Evolutionary conservation across 148 eudicot species (phyloP), one percentile per base, ranked within the genome.

Genomic region (Nepenthes mirabilis): DNA sequence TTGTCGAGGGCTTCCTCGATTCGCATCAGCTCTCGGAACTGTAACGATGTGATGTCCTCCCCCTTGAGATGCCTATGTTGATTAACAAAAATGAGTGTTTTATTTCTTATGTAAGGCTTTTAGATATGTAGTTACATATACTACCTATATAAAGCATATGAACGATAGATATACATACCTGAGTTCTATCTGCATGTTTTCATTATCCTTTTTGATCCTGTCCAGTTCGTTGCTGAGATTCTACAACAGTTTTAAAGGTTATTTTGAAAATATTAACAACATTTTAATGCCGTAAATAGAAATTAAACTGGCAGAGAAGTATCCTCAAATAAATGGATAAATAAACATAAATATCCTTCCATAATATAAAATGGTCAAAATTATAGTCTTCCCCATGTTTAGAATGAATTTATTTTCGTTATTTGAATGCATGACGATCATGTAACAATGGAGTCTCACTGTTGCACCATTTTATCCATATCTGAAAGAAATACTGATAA

Each of bases 171-270:
- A 55, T 55, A 55, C 2, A 35, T 75, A 88, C 96, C 88, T 88
- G 58, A 88, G 84, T 64, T 85, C 81, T 53, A 83, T 77, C 73
- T 78, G 80, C 89, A 88, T 75, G 54, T 70, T 80, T 49, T 85
- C 88, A 70, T 88, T 88, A 43, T 85, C 91, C 63, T 85, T 88
- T 72, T 85, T 83, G 75, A 88, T 66, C 60, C 88, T 70, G 9
- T 88, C 91, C 33, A 88, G 64, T 70, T 88, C 91, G 47, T 80
- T 73, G 73, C 62, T 72, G 6, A 85, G 80, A 57, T 82, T 78
- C 91, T 88, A 83, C 47, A 32, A 54, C 23, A 23, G 23, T 23
- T 23, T 23, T 11, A 40, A 56, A 7, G 10, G 32, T 5, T 14
- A 37, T 61, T 2, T 2, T 45, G 11, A 61, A 1, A 70, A 9